Conservation (phyloP, 2,329 filamentous ascomycete species). For the Phyllachora maydis region DNA sequence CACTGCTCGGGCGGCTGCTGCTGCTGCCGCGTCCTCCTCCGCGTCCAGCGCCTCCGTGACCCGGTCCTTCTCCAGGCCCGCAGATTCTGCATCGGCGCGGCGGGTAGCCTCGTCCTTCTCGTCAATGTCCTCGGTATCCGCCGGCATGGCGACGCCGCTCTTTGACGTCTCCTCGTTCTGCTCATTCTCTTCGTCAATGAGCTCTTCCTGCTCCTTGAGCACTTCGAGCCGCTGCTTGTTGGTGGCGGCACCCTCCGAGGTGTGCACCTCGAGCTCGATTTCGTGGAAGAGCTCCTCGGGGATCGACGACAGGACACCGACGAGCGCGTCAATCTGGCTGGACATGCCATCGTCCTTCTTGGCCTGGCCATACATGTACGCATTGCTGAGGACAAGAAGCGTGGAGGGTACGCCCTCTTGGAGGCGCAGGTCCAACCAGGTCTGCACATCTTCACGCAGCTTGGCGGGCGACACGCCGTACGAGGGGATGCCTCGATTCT, state of each 20-base stretch:
- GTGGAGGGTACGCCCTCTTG: slow-evolving; percentile 94
- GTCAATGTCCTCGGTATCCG: slow-evolving; percentile 83
- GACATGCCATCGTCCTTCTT: slow-evolving; percentile 56
- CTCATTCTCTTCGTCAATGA: slow-evolving; percentile 92
- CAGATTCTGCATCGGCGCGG: slow-evolving; percentile 24
- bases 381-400: slow-evolving; percentile 85
- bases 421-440: slow-evolving; percentile 85
- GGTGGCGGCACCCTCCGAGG: slow-evolving; percentile 85
- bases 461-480: slow-evolving; percentile 78
- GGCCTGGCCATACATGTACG: slow-evolving; percentile 79
- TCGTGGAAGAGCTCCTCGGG: slow-evolving; percentile 98
- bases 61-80: slow-evolving; percentile 22
- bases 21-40: slow-evolving; percentile 24
- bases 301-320: slow-evolving; percentile 81
- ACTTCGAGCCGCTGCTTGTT: slow-evolving; percentile 99
- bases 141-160: slow-evolving; percentile 52
- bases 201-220: slow-evolving; percentile 91
- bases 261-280: slow-evolving; percentile 95
- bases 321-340: slow-evolving; percentile 80
- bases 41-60: slow-evolving; percentile 32
- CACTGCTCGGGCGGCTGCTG: slow-evolving; percentile 18
- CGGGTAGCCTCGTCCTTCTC: slow-evolving; percentile 83
- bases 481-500: slow-evolving; percentile 78
- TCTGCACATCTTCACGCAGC: slow-evolving; percentile 73
- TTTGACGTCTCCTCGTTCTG: slow-evolving; percentile 69